phyloP scores from a whole-genome alignment of 345 rosid genomes.

The Sisymbrium irio region DNA sequence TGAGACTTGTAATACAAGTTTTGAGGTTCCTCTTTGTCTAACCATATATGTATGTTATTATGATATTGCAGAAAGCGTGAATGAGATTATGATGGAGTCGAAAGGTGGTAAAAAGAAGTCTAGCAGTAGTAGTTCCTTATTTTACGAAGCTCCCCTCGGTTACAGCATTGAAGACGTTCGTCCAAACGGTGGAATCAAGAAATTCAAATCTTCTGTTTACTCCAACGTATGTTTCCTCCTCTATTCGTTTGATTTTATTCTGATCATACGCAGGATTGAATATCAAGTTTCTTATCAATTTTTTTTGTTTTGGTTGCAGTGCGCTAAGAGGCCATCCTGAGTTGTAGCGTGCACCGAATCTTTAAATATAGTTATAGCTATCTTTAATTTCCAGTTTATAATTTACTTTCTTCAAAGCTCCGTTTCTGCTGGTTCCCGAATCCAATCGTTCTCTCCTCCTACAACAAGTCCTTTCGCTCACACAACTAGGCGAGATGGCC shows the following conservation, averaged over 20 bases:
- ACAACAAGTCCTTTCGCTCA: slow-evolving; percentile 15
- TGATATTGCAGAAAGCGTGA: slow-evolving; percentile 44
- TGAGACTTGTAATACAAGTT: not conserved
- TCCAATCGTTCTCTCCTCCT: slow-evolving; percentile 41
- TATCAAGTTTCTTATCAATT: not conserved
- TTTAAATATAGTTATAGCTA: slow-evolving; percentile 23
- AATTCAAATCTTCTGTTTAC: slow-evolving; percentile 96
- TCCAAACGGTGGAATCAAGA: slow-evolving; percentile 98
- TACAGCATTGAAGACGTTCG: slow-evolving; percentile 99
- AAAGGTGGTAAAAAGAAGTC: slow-evolving; percentile 96
- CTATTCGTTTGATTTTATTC: not conserved
- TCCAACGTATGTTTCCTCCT: slow-evolving; percentile 53
- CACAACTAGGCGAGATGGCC: slow-evolving; percentile 51
- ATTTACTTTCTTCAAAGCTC: slow-evolving; percentile 32
- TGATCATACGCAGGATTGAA: not conserved
- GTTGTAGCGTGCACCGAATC: slow-evolving; percentile 31
- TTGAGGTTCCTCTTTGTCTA: not conserved
- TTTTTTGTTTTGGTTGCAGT: slow-evolving; percentile 43
- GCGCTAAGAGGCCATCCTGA: slow-evolving; percentile 90
- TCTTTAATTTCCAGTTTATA: slow-evolving; percentile 25
- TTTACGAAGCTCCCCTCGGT: slow-evolving; percentile 97
- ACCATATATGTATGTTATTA: not conserved
- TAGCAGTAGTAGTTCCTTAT: slow-evolving; percentile 66
- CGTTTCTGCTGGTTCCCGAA: slow-evolving; percentile 43
- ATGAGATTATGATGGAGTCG: slow-evolving; percentile 89